Base-by-base conservation (phyloP, 2,329 filamentous ascomycete species). In the Arthrobotrys pseudoclavata region DNA sequence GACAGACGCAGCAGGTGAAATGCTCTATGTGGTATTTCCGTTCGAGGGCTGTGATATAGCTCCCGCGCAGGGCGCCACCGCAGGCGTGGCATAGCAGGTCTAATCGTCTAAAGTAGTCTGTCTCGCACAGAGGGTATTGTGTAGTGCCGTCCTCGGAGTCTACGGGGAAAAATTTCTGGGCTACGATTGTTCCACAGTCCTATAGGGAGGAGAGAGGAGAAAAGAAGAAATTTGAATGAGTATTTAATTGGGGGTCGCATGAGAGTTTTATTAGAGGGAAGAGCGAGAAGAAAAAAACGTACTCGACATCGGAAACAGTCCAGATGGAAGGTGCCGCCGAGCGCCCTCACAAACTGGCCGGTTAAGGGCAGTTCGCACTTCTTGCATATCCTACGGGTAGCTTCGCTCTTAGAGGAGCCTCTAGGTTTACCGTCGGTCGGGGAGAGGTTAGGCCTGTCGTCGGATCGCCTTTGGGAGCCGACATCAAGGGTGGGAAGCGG, bases 21-120 rank as follows among this genome's bases (percentile, higher is more conserved):
- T 99, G 96, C 84, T 98, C 95, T 80, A 99, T 97, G 84, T 97
- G 96, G 84, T 99, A 99, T 86, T 99, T 99, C 82, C 93, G 92
- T 81, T 99, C 96, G 67, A 99, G 88, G 2, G 96, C 96, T 15
- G 96, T 99, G 82, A 99, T 99, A 85, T 99, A 99, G 3, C 96
- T 98, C 55, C 96, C 96, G 79, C 96, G 91, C 20, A 99, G 88
- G 57, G 96, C 96, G 75, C 94, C 93, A 80, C 94, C 93, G 83
- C 96, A 99, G 79, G 96, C 91, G 84, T 92, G 92, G 84, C 96
- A 99, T 50, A 99, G 87, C 52, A 99, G 87, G 79, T 95, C 94
- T 18, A 99, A 89, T 76, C 96, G 90, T 81, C 94, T 89, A 84
- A 99, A 99, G 84, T 99, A 99, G 84, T 99, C 96, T 24, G 91